phyloP scores from a whole-genome alignment of 2,329 filamentous ascomycete species.

The Alternaria postmessia region DNA sequence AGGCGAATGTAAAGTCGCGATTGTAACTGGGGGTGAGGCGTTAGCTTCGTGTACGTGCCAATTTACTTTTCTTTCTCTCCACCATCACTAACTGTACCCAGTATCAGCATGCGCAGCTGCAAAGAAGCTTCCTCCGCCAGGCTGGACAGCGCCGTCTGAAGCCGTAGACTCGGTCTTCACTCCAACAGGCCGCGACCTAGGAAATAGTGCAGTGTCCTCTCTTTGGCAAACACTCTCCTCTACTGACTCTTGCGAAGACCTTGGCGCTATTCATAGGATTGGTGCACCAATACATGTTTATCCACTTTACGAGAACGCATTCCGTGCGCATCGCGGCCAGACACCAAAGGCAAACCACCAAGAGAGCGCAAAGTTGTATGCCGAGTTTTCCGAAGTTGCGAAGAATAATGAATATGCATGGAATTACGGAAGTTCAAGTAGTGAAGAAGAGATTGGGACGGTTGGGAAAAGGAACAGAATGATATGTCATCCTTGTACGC shows the following conservation, averaged over 20 bases:
- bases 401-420: slow-evolving; percentile 64
- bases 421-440: slow-evolving; percentile 62
- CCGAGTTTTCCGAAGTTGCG: slow-evolving; percentile 66
- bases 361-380: slow-evolving; percentile 69
- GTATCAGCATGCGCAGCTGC: slow-evolving; percentile 63
- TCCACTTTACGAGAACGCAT: slow-evolving; percentile 71
- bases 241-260: slow-evolving; percentile 51
- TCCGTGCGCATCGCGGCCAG: slow-evolving; percentile 65
- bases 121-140: slow-evolving; percentile 64
- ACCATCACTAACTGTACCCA: slow-evolving; percentile 10
- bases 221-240: slow-evolving; percentile 20
- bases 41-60: slow-evolving; percentile 63
- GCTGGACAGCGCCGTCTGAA: slow-evolving; percentile 64
- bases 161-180: slow-evolving; percentile 59
- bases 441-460: slow-evolving; percentile 61
- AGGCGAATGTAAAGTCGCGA: slow-evolving; percentile 63
- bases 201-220: slow-evolving; percentile 49
- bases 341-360: slow-evolving; percentile 63
- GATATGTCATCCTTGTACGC: slow-evolving; percentile 72
- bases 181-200: slow-evolving; percentile 58
- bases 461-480: slow-evolving; percentile 68
- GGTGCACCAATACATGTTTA: slow-evolving; percentile 73
- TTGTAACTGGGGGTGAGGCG: slow-evolving; percentile 71
- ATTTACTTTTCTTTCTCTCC: not conserved
- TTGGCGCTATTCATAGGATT: slow-evolving; percentile 65